Evolutionary conservation across 129 eudicot genomes (phyloP), one percentile per base, ranked within the genome.

Genomic region (Erigeron canadensis): DNA sequence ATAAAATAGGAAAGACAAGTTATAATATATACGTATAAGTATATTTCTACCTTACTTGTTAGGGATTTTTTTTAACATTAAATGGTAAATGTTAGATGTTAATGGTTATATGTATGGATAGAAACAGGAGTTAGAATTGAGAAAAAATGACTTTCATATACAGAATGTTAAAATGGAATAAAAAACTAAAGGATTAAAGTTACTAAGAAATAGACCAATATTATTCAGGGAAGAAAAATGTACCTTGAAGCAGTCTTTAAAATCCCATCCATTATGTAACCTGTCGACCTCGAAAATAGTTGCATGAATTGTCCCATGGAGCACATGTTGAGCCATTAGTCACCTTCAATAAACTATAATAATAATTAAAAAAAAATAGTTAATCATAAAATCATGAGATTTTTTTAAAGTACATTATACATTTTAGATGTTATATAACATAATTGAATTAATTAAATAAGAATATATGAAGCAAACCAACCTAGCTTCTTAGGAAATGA

Each of bases 291-390:
- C 96, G 23, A 53, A 79, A 65, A 91, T 91, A 60, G 85, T 91
- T n/a, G 85, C 96, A 66, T 78, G 70, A 40, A 91, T 81, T 6
- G 86, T 80, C 60, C 97, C 97, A 48, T 91, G 97, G 10, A 91
- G 93, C 85, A 88, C 59, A 72, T 65, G 82, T 45, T 84, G 83
- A 74, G 85, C 85, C 96, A 86, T 86, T 19, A 16, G 40, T 70
- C 63, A 12, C 47, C 38, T 41, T 15, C n/a, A 12, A 61, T 13
- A 34, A 61, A 61, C 44, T 61, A n/a, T 5, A 37, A 37, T 44
- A 37, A 16, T 13, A 16, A 16, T n/a, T n/a, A 16, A 22, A 7
- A 12, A 62, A 11, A 13, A 60, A 60, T 2, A 12, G 43, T 10
- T 65, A 47, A 40, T 57, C 16, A 70, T 7, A 21, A 54, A 38